Conservation (phyloP, 495 filamentous ascomycete species). For the Talaromyces adpressus region DNA sequence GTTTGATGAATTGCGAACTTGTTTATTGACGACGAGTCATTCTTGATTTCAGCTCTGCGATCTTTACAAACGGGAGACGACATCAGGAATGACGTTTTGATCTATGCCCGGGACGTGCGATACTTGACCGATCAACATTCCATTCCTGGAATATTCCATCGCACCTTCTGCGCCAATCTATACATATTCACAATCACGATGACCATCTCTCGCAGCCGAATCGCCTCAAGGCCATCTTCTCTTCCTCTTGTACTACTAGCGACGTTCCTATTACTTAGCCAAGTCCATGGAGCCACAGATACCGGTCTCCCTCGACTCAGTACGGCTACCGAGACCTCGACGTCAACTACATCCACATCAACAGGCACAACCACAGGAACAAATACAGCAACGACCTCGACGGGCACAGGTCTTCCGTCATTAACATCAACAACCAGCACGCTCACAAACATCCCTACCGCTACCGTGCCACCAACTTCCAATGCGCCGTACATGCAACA, state of each 20-base stretch:
- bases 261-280: background rate
- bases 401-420: slow-evolving; percentile 1
- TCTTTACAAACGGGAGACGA: background rate
- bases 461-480: slow-evolving; percentile 71
- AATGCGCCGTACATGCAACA: slow-evolving; percentile 93
- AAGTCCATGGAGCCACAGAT: slow-evolving; percentile 9
- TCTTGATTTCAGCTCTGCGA: background rate
- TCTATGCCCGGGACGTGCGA: background rate
- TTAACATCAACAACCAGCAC: slow-evolving; percentile 17
- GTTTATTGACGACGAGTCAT: background rate
- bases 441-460: slow-evolving; percentile 22
- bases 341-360: slow-evolving; percentile 4
- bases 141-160: slow-evolving; percentile 5
- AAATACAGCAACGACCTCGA: slow-evolving; percentile 15
- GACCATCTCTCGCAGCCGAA: background rate
- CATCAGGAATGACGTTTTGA: background rate
- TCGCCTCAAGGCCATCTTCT: background rate
- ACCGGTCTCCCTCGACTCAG: slow-evolving; percentile 16
- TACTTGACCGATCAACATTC: slow-evolving; percentile 2
- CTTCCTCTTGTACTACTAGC: background rate
- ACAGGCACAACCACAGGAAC: slow-evolving; percentile 18
- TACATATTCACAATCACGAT: background rate
- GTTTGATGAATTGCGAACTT: background rate
- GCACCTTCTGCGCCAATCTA: background rate
- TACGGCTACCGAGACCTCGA: background rate